Conservation (phyloP, 1,284 basidiomycete species). For the Leccinum glutinopallens region DNA sequence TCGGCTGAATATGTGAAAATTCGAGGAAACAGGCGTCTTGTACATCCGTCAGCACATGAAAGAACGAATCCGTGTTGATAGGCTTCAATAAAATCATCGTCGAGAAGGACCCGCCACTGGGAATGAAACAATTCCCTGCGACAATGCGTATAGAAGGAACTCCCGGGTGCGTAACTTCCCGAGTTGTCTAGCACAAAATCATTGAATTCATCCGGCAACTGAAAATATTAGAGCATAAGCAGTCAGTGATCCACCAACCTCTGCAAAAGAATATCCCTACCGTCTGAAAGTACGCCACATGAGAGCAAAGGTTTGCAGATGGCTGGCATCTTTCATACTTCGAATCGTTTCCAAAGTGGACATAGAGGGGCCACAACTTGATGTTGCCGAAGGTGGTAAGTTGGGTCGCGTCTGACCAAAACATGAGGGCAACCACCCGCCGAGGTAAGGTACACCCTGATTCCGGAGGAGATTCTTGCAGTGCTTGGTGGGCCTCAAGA, state of each 20-base stretch:
- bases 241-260: background rate
- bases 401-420: background rate
- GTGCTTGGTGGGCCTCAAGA: background rate
- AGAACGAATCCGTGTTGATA: background rate
- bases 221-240: background rate
- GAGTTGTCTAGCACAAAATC: background rate
- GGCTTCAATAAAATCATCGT: background rate
- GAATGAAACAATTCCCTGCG: background rate
- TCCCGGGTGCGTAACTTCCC: background rate
- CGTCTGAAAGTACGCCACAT: background rate
- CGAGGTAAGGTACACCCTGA: background rate
- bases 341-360: background rate
- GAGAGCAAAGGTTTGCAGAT: background rate
- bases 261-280: background rate
- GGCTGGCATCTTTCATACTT: background rate
- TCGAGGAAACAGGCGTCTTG: background rate
- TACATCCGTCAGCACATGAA: background rate
- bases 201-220: background rate
- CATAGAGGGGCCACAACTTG: background rate
- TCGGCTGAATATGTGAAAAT: background rate
- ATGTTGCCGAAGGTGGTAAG: background rate
- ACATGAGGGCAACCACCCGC: background rate
- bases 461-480: background rate
- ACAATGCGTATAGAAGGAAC: background rate
- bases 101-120: background rate